These are phyloP conservation scores for Trichoderma endophyticum DNA, from an alignment of 2,329 filamentous ascomycete species.

Conservation along the genomic window DNA sequence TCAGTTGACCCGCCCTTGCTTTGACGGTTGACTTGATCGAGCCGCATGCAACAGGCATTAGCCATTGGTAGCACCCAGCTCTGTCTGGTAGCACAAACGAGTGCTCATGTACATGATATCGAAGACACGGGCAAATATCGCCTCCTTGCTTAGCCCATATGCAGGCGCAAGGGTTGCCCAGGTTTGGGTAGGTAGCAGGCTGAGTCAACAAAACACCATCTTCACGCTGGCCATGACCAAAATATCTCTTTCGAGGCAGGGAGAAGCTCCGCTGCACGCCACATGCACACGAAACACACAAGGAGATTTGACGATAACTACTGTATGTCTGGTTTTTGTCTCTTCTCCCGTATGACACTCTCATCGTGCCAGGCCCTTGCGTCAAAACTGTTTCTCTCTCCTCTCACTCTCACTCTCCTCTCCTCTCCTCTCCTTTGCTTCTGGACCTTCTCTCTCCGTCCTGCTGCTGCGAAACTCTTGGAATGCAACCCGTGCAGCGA, in stretches of 20 bases:
- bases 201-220: conserved; percentile 4
- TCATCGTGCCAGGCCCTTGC: neutral
- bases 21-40: neutral
- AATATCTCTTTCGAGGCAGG: neutral
- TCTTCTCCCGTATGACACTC: neutral
- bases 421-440: neutral
- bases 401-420: neutral
- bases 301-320: neutral
- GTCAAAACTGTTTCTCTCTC: neutral
- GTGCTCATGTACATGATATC: neutral
- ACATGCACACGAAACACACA: neutral
- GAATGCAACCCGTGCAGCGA: neutral
- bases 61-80: neutral
- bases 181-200: neutral
- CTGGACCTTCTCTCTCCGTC: neutral
- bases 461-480: neutral
- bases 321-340: neutral
- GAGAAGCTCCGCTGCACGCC: neutral
- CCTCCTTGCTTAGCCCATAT: conserved; percentile 5
- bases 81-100: neutral
- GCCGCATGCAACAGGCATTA: neutral
- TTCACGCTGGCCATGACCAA: neutral
- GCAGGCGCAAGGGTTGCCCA: conserved; percentile 3
- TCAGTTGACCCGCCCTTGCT: neutral
- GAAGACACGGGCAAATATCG: neutral